Conservation (phyloP, 768 basidiomycete genomes). For the Trametes cingulata region DNA sequence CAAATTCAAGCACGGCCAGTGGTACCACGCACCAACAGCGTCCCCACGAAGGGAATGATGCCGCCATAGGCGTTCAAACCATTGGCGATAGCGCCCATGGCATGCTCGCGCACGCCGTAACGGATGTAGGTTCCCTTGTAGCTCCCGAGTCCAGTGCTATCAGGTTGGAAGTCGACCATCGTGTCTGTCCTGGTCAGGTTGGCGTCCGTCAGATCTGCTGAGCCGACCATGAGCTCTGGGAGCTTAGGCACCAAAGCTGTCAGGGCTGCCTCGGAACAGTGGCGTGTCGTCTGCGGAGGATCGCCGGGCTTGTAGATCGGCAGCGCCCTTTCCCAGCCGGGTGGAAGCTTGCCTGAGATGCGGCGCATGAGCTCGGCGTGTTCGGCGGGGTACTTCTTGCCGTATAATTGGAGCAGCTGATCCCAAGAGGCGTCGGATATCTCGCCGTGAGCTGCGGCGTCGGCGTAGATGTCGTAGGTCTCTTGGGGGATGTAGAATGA, state of each 20-base stretch:
- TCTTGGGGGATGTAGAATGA: conserved; percentile 77
- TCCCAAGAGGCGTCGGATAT: conserved; percentile 77
- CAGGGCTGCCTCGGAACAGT: conserved; percentile 88
- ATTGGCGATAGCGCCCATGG: conserved; percentile 94
- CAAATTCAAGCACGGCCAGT: not conserved
- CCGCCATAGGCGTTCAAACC: conserved; percentile 89
- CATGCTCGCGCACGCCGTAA: conserved; percentile 97
- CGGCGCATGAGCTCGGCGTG: conserved; percentile 85
- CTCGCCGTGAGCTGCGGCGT: conserved; percentile 70
- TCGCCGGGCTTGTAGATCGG: conserved; percentile 85
- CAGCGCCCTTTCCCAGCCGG: conserved; percentile 82
- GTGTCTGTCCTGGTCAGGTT: conserved; percentile 88
- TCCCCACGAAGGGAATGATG: conserved; percentile 87
- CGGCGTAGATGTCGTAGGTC: conserved; percentile 67
- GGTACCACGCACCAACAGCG: conserved; percentile 72
- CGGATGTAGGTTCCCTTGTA: conserved; percentile 91
- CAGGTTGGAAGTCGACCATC: conserved; percentile 90
- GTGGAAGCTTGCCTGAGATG: conserved; percentile 78
- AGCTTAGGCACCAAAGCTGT: conserved; percentile 70
- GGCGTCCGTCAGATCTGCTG: conserved; percentile 86
- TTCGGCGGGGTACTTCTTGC: conserved; percentile 78
- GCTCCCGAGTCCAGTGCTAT: conserved; percentile 79
- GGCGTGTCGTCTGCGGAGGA: conserved; percentile 86
- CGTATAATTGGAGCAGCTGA: conserved; percentile 64
- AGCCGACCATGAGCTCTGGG: conserved; percentile 87